Conservation (phyloP, 179 eudicot genomes). For the Amaranthus tricolor region DNA sequence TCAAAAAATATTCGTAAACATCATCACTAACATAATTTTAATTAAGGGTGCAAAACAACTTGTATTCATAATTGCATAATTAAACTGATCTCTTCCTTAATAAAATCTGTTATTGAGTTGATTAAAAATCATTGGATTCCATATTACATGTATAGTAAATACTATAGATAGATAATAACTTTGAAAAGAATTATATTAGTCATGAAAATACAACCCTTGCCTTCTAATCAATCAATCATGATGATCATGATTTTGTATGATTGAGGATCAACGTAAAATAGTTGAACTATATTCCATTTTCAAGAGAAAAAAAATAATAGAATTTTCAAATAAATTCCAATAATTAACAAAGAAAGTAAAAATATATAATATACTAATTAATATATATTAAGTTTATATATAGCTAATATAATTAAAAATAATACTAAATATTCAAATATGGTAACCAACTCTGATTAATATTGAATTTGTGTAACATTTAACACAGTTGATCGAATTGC, state of each 20-base stretch:
- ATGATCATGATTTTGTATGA: no score
- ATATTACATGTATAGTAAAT: background rate
- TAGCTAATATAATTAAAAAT: background rate
- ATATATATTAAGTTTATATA: background rate
- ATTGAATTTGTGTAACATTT: no score
- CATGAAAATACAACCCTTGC: constrained; percentile 6
- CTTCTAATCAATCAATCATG: background rate
- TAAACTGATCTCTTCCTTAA: no score
- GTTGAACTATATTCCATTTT: background rate
- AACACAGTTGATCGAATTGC: no score
- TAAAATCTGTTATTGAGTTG: background rate
- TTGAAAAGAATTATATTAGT: background rate
- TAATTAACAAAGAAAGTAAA: background rate
- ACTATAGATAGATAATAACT: background rate
- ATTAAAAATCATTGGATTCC: constrained; percentile 12
- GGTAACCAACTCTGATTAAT: background rate
- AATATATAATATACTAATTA: background rate
- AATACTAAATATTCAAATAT: background rate
- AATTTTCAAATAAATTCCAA: no score
- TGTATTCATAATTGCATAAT: no score
- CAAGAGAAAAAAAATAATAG: no score
- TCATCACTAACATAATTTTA: no score
- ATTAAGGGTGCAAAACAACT: no score
- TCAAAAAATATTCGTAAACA: no score
- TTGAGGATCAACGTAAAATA: background rate